Evolutionary conservation across 768 basidiomycete genomes (phyloP).

Genomic region (Tephrocybe sp.): DNA sequence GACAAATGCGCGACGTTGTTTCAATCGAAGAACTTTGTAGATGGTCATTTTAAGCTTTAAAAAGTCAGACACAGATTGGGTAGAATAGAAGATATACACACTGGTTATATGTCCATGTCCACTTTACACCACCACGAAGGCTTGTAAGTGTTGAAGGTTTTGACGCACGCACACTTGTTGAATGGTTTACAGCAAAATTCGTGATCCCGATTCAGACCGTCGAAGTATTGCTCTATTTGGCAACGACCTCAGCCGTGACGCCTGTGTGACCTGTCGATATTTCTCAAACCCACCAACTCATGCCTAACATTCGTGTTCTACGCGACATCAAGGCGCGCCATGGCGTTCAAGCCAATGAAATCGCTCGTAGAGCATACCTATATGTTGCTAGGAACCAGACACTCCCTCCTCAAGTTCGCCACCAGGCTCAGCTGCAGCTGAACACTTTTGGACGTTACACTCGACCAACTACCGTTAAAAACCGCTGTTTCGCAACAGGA

Average conservation of each 20-base stretch:
- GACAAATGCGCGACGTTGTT: slow-evolving; percentile 68
- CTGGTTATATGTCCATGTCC: slow-evolving; percentile 27
- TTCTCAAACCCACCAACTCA: slow-evolving; percentile 19
- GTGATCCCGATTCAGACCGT: slow-evolving; percentile 34
- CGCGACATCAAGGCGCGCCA: slow-evolving; percentile 78
- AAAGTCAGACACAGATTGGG: slow-evolving; percentile 2
- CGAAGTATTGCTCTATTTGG: slow-evolving; percentile 30
- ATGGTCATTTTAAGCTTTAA: slow-evolving; percentile 51
- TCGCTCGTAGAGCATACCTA: slow-evolving; percentile 85
- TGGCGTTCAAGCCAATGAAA: slow-evolving; percentile 71
- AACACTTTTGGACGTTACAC: slow-evolving; percentile 84
- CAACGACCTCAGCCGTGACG: slow-evolving; percentile 10
- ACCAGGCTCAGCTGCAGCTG: slow-evolving; percentile 91
- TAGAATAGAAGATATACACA: slow-evolving; percentile 12
- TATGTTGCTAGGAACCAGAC: slow-evolving; percentile 91
- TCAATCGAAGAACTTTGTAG: slow-evolving; percentile 56
- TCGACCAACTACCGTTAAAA: slow-evolving; percentile 84
- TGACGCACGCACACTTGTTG: neutral
- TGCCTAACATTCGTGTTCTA: slow-evolving; percentile 52
- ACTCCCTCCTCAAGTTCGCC: slow-evolving; percentile 83
- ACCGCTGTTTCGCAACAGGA: slow-evolving; percentile 83
- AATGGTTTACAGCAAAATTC: neutral
- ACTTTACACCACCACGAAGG: slow-evolving; percentile 1
- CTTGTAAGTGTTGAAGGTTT: neutral
- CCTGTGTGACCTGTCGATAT: slow-evolving; percentile 5